Conservation (phyloP, 106 monocot species). For the Platanthera guangdongensis region DNA sequence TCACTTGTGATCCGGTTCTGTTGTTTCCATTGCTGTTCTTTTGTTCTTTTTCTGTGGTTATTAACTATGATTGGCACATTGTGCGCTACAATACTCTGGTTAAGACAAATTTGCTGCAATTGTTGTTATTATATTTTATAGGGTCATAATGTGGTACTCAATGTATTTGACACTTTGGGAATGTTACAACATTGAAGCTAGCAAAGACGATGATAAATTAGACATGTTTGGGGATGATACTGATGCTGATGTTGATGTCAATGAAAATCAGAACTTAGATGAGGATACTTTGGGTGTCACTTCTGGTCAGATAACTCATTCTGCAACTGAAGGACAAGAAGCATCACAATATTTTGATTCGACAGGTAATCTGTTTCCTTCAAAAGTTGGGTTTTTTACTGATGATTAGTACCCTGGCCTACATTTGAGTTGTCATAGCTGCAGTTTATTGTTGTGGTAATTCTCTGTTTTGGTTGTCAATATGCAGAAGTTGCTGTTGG, state of each 20-base stretch:
- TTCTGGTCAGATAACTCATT: constrained; percentile 15
- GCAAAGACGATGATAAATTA: constrained; percentile 37
- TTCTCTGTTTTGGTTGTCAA: not conserved
- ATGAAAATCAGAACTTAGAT: constrained; percentile 23
- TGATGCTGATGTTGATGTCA: constrained; percentile 49
- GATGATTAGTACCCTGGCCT: not conserved
- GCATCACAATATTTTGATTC: constrained; percentile 7
- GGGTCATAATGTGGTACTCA: not conserved
- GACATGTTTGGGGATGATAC: constrained; percentile 94
- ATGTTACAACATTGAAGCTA: constrained; percentile 11
- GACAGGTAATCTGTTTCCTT: constrained; percentile 23
- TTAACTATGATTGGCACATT: not conserved
- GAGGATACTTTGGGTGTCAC: constrained; percentile 4
- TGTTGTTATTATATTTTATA: constrained; percentile 2
- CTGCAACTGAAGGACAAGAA: constrained; percentile 18
- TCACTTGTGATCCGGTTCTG: not conserved
- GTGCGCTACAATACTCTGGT: not conserved
- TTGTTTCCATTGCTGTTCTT: not conserved
- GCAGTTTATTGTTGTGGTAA: not conserved
- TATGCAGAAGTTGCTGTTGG: constrained; percentile 39
- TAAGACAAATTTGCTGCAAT: not conserved
- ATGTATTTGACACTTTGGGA: not conserved
- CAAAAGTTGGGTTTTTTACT: not conserved
- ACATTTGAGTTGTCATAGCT: not conserved
- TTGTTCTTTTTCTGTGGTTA: not conserved